phyloP scores from a whole-genome alignment of 257 asterid species.

The Solanum tarapatanum region DNA sequence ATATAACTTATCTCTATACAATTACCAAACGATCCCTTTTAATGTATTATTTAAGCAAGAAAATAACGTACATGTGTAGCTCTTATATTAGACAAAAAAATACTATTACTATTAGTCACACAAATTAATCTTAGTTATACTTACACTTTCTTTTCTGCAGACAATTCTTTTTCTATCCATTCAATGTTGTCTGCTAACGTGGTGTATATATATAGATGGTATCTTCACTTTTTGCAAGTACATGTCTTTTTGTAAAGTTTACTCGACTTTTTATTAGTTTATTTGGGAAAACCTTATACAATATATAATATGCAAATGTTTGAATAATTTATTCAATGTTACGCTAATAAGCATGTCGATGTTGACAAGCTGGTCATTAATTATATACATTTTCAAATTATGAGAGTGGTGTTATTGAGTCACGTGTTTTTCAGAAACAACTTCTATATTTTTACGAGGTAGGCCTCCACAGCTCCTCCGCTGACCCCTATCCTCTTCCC shows the following conservation, averaged over 20 bases:
- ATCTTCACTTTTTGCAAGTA: not conserved
- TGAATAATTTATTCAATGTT: not conserved
- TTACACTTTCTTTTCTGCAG: not conserved
- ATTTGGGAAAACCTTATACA: not conserved
- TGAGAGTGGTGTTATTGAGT: not conserved
- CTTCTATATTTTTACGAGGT: not conserved
- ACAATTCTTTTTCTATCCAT: not conserved
- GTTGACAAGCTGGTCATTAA: not conserved
- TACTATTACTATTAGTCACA: not conserved
- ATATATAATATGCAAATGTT: not conserved
- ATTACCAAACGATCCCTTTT: not conserved
- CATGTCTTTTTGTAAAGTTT: not conserved
- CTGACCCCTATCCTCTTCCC: not conserved
- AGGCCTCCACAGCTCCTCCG: not conserved
- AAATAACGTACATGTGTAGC: not conserved
- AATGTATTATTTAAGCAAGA: not conserved
- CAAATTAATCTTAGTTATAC: not conserved
- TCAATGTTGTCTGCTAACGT: not conserved
- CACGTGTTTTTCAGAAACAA: accelerated
- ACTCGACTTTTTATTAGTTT: not conserved
- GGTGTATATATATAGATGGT: not conserved
- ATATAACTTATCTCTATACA: not conserved
- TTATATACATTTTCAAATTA: not conserved
- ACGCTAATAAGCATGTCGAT: not conserved
- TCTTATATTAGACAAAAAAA: not conserved